These are phyloP conservation scores for Clarireedia paspali DNA, from an alignment of 2,329 filamentous ascomycete species.

Conservation along the genomic window DNA sequence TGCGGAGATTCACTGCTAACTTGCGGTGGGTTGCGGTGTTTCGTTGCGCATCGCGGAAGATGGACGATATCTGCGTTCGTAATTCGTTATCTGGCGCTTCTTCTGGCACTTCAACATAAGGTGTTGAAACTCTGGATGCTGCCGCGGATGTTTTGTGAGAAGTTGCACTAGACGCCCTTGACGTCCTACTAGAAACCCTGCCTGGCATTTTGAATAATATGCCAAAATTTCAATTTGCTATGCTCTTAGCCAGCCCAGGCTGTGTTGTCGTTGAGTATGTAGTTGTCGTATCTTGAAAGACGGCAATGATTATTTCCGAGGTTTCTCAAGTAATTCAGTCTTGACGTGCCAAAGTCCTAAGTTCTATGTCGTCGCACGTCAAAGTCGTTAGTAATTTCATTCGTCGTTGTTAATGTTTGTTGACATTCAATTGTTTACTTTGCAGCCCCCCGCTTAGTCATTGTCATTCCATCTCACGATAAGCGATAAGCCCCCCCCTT, in stretches of 20 bases:
- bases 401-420: conserved; percentile 2
- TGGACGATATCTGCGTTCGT: conserved; percentile 62
- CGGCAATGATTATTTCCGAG: no score
- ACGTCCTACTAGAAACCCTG: conserved; percentile 35
- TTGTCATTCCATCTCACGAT: background rate
- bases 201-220: conserved; percentile 35
- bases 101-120: conserved; percentile 49
- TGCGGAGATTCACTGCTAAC: conserved; percentile 76
- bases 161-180: conserved; percentile 30
- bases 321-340: no score
- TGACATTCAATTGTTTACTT: conserved; percentile 9
- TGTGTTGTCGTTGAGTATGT: background rate
- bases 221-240: background rate
- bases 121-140: conserved; percentile 31
- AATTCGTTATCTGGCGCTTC: conserved; percentile 65
- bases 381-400: background rate
- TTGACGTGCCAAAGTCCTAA: no score
- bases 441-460: conserved; percentile 7
- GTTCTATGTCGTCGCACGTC: background rate
- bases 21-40: conserved; percentile 88
- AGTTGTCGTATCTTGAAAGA: no score
- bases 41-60: conserved; percentile 77
- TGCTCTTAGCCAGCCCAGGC: no score
- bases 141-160: conserved; percentile 35
- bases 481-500: conserved; percentile 8